Base-by-base conservation (phyloP, 768 basidiomycete species). In the Suillus subalutaceus region DNA sequence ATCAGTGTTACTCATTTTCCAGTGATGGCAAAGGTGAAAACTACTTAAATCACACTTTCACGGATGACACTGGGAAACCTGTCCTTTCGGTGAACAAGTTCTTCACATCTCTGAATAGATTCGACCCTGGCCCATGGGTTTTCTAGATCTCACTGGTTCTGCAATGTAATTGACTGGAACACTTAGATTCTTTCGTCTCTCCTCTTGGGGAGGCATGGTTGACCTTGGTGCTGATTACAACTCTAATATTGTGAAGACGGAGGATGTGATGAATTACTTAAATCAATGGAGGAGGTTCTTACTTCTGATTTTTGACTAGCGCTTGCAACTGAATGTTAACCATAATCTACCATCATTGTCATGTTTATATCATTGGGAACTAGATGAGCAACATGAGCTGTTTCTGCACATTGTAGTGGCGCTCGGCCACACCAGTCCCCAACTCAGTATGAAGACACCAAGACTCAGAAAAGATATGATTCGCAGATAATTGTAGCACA, bases 11-110 rank as follows among this genome's bases (percentile, higher is more conserved):
- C 6, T 6, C 55, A 20, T 56, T 56, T 37, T 20, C 35, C 9
- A 56, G 32, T n/a, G 55, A 56, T 20, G 55, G 55, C 20, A 56
- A 37, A 37, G 55, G 35, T 13, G 55, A 56, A n/a, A 35, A n/a
- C 10, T 56, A 56, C 35, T 56, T 56, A 35, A 56, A 37, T 13
- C 20, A 4, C 55, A 56, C 35, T 13, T 56, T 35, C 6, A 18
- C 30, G 30, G 53, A 30, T 32, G 5, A 55, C 30, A 5, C 30
- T 18, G 53, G 53, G 30, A 20, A 32, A 32, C 12, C 32, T 32
- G 32, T 55, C 30, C 9, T 55, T 55, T 32, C 16, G n/a, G 16
- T 32, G n/a, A 23, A 8, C 53, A 55, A 55, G 53, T 55, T 55
- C 53, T 55, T 55, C 30, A 18, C 18, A 32, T 55, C 53, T 32